Base-by-base conservation (phyloP, 768 basidiomycete genomes). In the Mycena kentingensis region DNA sequence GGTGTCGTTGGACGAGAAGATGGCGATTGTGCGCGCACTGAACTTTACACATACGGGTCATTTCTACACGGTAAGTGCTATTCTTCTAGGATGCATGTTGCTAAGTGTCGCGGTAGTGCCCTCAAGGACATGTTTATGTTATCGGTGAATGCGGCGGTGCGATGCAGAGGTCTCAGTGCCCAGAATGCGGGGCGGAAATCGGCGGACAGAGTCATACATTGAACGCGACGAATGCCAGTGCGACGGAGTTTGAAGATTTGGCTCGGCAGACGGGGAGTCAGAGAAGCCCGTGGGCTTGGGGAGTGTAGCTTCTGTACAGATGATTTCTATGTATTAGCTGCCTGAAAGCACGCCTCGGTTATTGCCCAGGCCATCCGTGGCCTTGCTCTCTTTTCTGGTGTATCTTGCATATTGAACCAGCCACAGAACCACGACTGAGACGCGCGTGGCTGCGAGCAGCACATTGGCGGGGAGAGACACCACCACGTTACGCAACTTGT, bases 111-210 rank as follows among this genome's bases (percentile, higher is more conserved):
- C n/a, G n/a, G n/a, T n/a, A n/a, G 16, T 82, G 81, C 50, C 74
- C 68, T 0, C 85, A 85, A 44, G 85, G 85, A 0, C 85, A 87
- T 57, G 72, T 77, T 0, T 87, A 81, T 49, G 78, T 82, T 2
- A 85, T 87, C 28, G 67, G 63, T 0, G 78, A 85, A 82, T 86
- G 83, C 46, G 84, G 83, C 16, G 82, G 81, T 1, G 84, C 83
- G 0, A 78, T 73, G 71, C 18, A 79, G 58, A 52, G 37, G 1
- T 64, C 77, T 4, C 59, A 24, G 7, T 87, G 85, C 52, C 81
- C 84, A 0, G 85, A 87, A 58, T 87, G 84, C 54, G 71, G 73
- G 12, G 78, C 73, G 3, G 54, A 58, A 0, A 80, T 86, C 51
- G 85, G 84, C 46, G 83, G 85, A 4, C 38, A 49, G 0, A 15